These are phyloP conservation scores for Colletotrichum agaves DNA, from an alignment of 2,329 filamentous ascomycete genomes.

Conservation along the genomic window DNA sequence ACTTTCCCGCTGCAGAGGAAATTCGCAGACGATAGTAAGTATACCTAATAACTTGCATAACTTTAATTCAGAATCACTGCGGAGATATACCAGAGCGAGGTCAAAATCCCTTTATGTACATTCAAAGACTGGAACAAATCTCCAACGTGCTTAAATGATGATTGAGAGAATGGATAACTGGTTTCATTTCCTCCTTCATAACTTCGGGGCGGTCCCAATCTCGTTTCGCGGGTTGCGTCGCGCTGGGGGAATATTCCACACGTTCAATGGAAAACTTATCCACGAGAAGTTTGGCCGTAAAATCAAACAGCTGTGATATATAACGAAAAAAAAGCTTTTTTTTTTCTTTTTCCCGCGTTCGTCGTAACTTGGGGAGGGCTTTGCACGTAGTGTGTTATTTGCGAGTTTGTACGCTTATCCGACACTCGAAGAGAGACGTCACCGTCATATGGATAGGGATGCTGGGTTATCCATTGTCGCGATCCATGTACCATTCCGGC, in stretches of 20 bases:
- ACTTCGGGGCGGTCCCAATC: not conserved
- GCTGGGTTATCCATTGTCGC: not conserved
- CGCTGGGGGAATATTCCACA: not conserved
- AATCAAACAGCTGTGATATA: not conserved
- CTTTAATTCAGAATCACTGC: too few species aligned
- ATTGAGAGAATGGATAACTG: not conserved
- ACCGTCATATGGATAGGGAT: not conserved
- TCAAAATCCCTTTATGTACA: too few species aligned
- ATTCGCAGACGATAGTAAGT: too few species aligned
- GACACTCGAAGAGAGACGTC: not conserved
- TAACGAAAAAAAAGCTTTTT: not conserved
- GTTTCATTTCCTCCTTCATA: not conserved
- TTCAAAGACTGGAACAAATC: too few species aligned
- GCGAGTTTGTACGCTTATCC: not conserved
- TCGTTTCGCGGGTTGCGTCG: not conserved
- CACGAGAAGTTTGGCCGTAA: not conserved
- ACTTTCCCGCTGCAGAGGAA: too few species aligned
- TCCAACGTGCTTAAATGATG: too few species aligned
- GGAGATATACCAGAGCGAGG: too few species aligned
- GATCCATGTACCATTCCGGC: not conserved
- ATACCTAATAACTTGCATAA: too few species aligned
- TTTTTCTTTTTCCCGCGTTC: not conserved
- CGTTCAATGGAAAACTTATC: conserved; percentile 3
- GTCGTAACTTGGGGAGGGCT: not conserved
- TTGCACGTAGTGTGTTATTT: not conserved